Base-by-base conservation (phyloP, 768 basidiomycete genomes). In the Amanita exitialis region DNA sequence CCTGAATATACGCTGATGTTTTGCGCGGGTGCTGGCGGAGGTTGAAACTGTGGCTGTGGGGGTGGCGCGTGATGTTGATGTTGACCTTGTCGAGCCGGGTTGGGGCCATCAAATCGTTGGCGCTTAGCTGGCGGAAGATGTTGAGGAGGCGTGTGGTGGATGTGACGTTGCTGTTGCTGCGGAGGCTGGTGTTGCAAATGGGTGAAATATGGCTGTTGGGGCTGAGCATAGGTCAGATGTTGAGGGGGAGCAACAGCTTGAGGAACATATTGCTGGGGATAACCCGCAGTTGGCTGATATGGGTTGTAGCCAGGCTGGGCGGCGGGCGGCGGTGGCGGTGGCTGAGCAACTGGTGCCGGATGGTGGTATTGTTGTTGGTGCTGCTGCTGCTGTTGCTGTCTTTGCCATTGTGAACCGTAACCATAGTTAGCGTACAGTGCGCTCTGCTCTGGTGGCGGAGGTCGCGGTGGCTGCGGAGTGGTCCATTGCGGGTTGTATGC, bases 71-170 rank as follows among this genome's bases (percentile, higher is more conserved):
- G 74, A 12, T 71, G 76, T 25, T 49, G 74, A 12, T 71, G 76
- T 25, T 75, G 77, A 44, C 66, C 64, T 54, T 74, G 77, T 57
- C 75, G 72, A 57, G 69, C 73, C 39, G 74, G 69, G 54, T 69
- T 77, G 1, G 87, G 86, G 4, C 82, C 83, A 62, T 95, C 93
- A 61, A 93, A 93, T 38, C 91, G 79, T 58, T 84, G 90, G 48
- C 93, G 74, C 65, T 96, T 96, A 1, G 91, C 91, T 2, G 93
- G 92, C 7, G 93, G 93, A n/a, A 83, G 72, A 60, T 90, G 85
- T 58, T 87, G 86, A 32, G 84, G 83, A 8, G 84, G 78, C 0
- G 79, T 69, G 56, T 89, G 86, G 56, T 83, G 70, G 47, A 73
- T 55, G 45, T 76, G 77, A 28, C 73, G 77, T 44, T 68, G 75